Base-by-base conservation (phyloP, 2,329 filamentous ascomycete species). In the Aspergillus tanneri region DNA sequence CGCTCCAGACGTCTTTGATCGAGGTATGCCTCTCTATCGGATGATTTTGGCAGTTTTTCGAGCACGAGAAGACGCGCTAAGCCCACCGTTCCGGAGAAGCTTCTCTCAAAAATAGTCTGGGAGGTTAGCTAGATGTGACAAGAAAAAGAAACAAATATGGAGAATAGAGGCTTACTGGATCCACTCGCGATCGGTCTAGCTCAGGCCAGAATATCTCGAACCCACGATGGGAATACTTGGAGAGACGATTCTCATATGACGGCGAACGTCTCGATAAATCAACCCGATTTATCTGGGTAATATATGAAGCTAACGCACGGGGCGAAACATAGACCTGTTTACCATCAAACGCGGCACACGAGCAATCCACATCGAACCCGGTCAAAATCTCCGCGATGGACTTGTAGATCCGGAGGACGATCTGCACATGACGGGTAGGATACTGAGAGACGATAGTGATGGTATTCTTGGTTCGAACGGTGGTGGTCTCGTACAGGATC, bases 321-420 rank as follows among this genome's bases (percentile, higher is more conserved):
- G 90, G 90, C 2, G 86, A 84, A 19, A 83, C 83, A 62, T 86
- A 95, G 14, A 95, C 88, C 61, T 93, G 86, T 16, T 80, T 79
- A 27, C 90, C 90, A 65, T 93, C 83, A 58, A 87, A 95, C 3
- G 88, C 88, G 19, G 84, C 86, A 52, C 88, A 88, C 1, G 88
- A 86, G 64, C 86, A 90, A 64, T 93, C 89, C 40, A 95, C 89
- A 59, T 95, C 90, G 58, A 95, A 95, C 0, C 90, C 90, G 3
- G 89, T 90, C 19, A 95, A 77, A 27, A 95, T 91, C 65, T 95
- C 88, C 1, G 87, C 86, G 37, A 95, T 72, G 0, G 85, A 90
- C 61, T 89, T 88, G 74, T 95, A 95, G 28, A 93, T 83, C 27
- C 89, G 85, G 23, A 95, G 77, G 18, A 95, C 89, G 58, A 95